Conservation (phyloP, 2,329 filamentous ascomycete species). For the Coniochaeta prunicola region DNA sequence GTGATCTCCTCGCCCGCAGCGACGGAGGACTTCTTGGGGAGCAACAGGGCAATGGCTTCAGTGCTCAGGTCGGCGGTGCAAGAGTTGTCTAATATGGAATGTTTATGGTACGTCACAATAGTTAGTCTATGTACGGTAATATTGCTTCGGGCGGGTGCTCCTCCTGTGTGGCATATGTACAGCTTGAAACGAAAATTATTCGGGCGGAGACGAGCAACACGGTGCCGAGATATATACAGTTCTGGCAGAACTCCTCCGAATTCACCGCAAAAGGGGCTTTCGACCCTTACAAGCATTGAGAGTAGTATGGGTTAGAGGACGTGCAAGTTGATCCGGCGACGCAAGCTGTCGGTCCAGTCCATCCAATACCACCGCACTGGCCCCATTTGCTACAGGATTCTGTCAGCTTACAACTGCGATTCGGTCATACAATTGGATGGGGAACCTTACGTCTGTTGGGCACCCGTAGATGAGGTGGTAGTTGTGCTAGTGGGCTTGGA, state of each 20-base stretch:
- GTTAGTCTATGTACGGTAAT: too few relatives aligned
- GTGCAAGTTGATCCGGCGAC: conserved; percentile 12
- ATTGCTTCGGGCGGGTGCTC: too few relatives aligned
- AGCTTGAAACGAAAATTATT: too few relatives aligned
- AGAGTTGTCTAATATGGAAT: too few relatives aligned
- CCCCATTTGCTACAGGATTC: conserved; percentile 8
- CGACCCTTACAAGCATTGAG: conserved; percentile 13
- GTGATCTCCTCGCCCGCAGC: not conserved
- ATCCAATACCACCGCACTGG: conserved; percentile 17
- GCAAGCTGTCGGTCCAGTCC: conserved; percentile 12
- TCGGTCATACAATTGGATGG: not conserved
- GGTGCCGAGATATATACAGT: too few relatives aligned
- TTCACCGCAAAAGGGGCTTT: not conserved
- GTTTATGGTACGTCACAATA: too few relatives aligned
- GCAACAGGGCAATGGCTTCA: not conserved
- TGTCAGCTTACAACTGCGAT: not conserved
- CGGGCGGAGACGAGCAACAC: too few relatives aligned
- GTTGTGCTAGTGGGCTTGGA: conserved; percentile 1
- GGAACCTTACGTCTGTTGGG: conserved; percentile 5
- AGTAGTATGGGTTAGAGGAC: conserved; percentile 11
- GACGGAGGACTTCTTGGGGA: not conserved
- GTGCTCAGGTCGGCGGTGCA: too few relatives aligned
- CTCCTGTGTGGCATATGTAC: too few relatives aligned
- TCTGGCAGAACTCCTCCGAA: not conserved
- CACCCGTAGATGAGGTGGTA: conserved; percentile 5